Evolutionary conservation across 2,329 filamentous ascomycete genomes (phyloP), one percentile per base, ranked within the genome.

Genomic region (Xenoacremonium recifei): DNA sequence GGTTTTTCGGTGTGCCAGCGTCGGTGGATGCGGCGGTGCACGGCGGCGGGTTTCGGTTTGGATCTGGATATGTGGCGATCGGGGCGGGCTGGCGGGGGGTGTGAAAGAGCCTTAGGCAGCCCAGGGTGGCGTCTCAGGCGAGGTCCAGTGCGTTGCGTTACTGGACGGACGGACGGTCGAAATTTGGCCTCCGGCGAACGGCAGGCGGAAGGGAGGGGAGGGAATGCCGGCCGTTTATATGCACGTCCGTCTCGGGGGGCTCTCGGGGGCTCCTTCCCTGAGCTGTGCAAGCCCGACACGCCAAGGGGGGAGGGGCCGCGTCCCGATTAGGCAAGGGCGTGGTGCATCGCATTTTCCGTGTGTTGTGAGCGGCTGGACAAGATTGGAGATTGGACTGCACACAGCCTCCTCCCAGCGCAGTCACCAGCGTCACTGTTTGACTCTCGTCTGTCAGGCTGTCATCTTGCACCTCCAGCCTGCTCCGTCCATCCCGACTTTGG

Each of bases 201-300:
- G 55, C 36, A 54, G 48, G 48, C 48, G 43, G 54, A 45, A 50
- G 50, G 43, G 39, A 40, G 41, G 42, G 50, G 62, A 65, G 69
- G 69, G 69, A 71, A 67, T 63, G 58, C 54, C 60, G 59, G 57
- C 55, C 67, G 70, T 74, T 73, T 74, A 74, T 73, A 73, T 74
- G 70, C 67, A 63, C 61, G 62, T n/a, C n/a, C n/a, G n/a, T 62
- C 51, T 47, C 54, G 50, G 49, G 52, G 47, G n/a, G n/a, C n/a
- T n/a, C n/a, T 42, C 29, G 29, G 17, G 13, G 13, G 35, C 42
- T 36, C 42, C 23, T 39, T 48, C 49, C 23, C 23, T 27, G 9
- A 9, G 9, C 23, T 13, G 23, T 32, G 15, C 29, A 32, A 10
- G 15, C 29, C 29, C 6, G 16, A 10, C 10, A 9, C 10, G 15